Conservation (phyloP, 2,329 filamentous ascomycete species). For the Diplocarpon rosae region DNA sequence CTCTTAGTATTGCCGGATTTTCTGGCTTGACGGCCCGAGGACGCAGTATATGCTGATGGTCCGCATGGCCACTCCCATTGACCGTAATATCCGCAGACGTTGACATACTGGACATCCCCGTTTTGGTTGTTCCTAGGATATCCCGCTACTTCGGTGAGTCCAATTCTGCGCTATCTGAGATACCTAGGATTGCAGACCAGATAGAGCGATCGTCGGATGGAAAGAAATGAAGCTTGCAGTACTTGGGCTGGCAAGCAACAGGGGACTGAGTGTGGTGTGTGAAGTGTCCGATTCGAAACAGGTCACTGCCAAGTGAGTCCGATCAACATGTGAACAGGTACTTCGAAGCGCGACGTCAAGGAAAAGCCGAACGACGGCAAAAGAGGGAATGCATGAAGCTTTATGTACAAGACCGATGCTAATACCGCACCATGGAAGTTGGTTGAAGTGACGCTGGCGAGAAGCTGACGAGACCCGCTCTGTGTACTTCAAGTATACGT, state of each 20-base stretch:
- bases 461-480: too few relatives aligned
- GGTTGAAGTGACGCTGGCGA: too few relatives aligned
- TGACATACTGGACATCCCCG: slow-evolving; percentile 18
- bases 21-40: slow-evolving; percentile 21
- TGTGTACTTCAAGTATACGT: too few relatives aligned
- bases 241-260: not conserved
- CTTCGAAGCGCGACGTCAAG: too few relatives aligned
- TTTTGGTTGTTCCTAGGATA: not conserved
- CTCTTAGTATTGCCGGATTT: slow-evolving; percentile 21
- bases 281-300: not conserved
- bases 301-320: too few relatives aligned
- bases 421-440: too few relatives aligned
- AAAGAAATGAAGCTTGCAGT: too few relatives aligned
- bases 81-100: slow-evolving; percentile 20
- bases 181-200: too few relatives aligned
- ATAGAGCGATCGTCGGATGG: too few relatives aligned
- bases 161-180: too few relatives aligned
- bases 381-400: not conserved
- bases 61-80: slow-evolving; percentile 17
- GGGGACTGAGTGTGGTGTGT: not conserved
- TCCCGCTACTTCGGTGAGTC: too few relatives aligned
- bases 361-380: not conserved
- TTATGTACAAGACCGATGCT: not conserved
- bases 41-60: slow-evolving; percentile 26
- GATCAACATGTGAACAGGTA: too few relatives aligned